A percentile compares a stretch with the other conserved stretches of the same genome.
These are phyloP conservation scores for Pichia sp. DNA, from an alignment of 1,139 yeast species.

Conservation along the genomic window DNA sequence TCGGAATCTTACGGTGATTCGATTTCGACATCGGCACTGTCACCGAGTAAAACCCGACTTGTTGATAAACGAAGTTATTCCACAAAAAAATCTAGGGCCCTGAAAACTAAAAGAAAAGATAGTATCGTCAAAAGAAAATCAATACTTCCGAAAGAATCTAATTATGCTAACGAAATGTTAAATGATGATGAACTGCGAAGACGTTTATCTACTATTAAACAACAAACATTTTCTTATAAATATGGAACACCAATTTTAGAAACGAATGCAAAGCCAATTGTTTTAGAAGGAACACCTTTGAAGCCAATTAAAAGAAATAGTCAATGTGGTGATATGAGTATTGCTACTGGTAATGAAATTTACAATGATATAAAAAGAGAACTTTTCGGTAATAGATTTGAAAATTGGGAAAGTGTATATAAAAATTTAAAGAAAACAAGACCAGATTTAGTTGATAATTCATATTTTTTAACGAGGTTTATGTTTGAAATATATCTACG, in stretches of 20 bases:
- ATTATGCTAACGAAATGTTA: not conserved
- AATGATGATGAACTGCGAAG: not conserved
- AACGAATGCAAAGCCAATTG: not conserved
- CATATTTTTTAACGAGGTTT: constrained; percentile 21
- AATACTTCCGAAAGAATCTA: not conserved
- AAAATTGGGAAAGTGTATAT: constrained; percentile 16
- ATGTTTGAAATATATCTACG: constrained; percentile 27
- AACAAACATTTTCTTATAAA: constrained; percentile 3
- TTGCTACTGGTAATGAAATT: constrained; percentile 24
- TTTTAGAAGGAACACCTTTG: not conserved
- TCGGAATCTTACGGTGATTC: constrained; percentile 4
- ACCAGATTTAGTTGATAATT: constrained; percentile 23
- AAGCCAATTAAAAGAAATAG: constrained; percentile 16
- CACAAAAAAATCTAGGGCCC: not conserved
- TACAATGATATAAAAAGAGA: constrained; percentile 17
- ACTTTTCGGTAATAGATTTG: constrained; percentile 15
- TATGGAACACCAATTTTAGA: constrained; percentile 10
- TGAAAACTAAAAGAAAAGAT: constrained; percentile 13
- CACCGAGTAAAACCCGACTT: not conserved
- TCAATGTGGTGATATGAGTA: constrained; percentile 23
- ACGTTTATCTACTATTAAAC: not conserved
- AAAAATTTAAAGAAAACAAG: constrained; percentile 9
- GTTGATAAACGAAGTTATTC: not conserved
- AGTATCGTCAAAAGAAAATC: constrained; percentile 5
- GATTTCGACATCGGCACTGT: constrained; percentile 6